These are phyloP conservation scores for Fusarium udum DNA, from an alignment of 2,329 filamentous ascomycete genomes.

Conservation along the genomic window DNA sequence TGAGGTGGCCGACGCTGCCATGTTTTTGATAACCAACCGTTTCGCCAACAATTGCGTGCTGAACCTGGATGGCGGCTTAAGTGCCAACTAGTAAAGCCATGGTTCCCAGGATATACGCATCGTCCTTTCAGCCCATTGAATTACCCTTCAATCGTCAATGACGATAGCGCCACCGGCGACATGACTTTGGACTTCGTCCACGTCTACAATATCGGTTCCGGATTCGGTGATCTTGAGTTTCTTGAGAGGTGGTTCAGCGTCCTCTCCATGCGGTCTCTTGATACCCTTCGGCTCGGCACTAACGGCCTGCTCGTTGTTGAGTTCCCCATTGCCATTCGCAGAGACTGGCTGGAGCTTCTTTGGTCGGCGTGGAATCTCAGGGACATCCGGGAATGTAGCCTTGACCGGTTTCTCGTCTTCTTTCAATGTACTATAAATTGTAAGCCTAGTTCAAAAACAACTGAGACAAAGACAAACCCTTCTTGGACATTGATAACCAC, in stretches of 20 bases:
- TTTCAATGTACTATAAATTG: constrained; percentile 51
- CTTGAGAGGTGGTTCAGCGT: constrained; percentile 55
- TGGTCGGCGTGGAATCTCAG: constrained; percentile 64
- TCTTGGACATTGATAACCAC: constrained; percentile 76
- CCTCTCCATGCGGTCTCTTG: constrained; percentile 60
- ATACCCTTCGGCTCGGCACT: constrained; percentile 47
- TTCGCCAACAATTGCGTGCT: constrained; percentile 90
- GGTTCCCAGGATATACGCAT: constrained; percentile 13
- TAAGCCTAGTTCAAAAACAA: constrained; percentile 38
- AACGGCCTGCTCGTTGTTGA: constrained; percentile 58
- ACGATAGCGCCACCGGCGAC: constrained; percentile 68
- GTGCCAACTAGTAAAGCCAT: constrained; percentile 62
- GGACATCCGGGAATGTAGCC: constrained; percentile 54
- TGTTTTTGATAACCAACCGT: constrained; percentile 79
- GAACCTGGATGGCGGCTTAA: constrained; percentile 86
- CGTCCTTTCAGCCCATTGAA: neutral
- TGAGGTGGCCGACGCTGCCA: constrained; percentile 83
- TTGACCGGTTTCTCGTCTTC: constrained; percentile 65
- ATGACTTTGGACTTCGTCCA: constrained; percentile 54
- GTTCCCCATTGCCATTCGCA: constrained; percentile 52
- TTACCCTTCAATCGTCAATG: constrained; percentile 65
- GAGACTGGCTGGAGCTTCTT: constrained; percentile 52
- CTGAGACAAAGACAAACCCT: constrained; percentile 56
- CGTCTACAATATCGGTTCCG: constrained; percentile 55
- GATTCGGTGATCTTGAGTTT: constrained; percentile 56